Evolutionary conservation across 805 yeast genomes (phyloP).

Genomic region (Lachancea quebecensis): DNA sequence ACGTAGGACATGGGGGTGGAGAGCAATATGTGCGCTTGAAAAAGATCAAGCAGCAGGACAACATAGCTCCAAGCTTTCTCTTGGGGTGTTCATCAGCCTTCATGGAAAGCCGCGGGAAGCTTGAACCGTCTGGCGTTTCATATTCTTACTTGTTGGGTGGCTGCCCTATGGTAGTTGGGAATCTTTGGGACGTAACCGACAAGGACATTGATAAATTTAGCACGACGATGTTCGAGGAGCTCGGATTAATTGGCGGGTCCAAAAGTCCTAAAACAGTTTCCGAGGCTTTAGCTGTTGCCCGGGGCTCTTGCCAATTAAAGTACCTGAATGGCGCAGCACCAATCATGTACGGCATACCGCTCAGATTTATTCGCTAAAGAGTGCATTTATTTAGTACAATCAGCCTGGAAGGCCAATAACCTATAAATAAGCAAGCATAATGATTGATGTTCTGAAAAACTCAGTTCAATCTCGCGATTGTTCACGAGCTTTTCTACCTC

Average conservation of each 20-base stretch:
- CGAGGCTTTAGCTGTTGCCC: constrained; percentile 52
- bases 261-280: constrained; percentile 33
- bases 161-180: constrained; percentile 74
- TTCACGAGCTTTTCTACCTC: not conserved
- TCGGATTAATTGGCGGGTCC: constrained; percentile 47
- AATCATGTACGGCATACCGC: constrained; percentile 80
- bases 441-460: constrained; percentile 7
- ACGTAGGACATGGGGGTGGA: constrained; percentile 97
- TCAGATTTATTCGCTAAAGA: constrained; percentile 25
- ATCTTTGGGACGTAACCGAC: constrained; percentile 96
- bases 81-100: constrained; percentile 90
- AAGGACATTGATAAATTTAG: constrained; percentile 86
- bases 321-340: constrained; percentile 92
- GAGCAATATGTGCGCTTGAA: constrained; percentile 65
- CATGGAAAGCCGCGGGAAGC: constrained; percentile 46
- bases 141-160: constrained; percentile 73
- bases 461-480: constrained; percentile 9
- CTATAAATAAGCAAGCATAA: constrained; percentile 11
- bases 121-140: constrained; percentile 73
- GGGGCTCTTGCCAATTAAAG: constrained; percentile 60
- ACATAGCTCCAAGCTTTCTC: constrained; percentile 55
- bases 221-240: constrained; percentile 47
- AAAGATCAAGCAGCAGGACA: constrained; percentile 38
- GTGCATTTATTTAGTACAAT: not conserved
- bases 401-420: constrained; percentile 7